phyloP scores from a whole-genome alignment of 2,329 filamentous ascomycete species.

The Phyllosticta capitalensis region DNA sequence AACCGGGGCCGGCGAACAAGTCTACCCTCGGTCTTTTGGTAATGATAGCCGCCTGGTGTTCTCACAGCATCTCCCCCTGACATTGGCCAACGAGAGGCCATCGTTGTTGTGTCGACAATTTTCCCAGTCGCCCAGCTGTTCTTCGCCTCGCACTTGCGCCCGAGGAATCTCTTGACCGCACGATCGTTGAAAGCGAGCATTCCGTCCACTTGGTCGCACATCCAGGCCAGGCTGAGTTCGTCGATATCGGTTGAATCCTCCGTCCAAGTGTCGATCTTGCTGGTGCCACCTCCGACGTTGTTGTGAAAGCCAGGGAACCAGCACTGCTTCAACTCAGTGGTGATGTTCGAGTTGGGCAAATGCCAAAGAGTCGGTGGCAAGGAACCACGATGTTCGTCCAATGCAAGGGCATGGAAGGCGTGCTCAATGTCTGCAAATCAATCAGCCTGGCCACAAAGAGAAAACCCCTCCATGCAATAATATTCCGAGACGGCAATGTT shows the following conservation, averaged over 20 bases:
- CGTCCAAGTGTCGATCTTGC: slow-evolving; percentile 12
- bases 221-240: slow-evolving; percentile 33
- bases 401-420: slow-evolving; percentile 46
- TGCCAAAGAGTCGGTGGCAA: slow-evolving; percentile 47
- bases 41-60: background rate
- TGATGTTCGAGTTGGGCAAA: slow-evolving; percentile 19
- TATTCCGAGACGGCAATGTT: no score
- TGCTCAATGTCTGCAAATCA: slow-evolving; percentile 33
- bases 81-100: background rate
- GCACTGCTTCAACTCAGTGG: slow-evolving; percentile 38
- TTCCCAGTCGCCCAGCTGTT: background rate
- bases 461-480: background rate
- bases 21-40: background rate
- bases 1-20: background rate
- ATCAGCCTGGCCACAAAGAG: background rate
- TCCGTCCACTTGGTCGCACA: slow-evolving; percentile 21
- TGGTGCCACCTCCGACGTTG: slow-evolving; percentile 41
- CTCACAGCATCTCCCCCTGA: background rate
- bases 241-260: slow-evolving; percentile 17
- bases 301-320: slow-evolving; percentile 49
- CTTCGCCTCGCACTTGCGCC: background rate
- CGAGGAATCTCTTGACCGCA: background rate
- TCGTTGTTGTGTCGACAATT: background rate
- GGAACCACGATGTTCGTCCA: slow-evolving; percentile 43
- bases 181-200: background rate